These are phyloP conservation scores for Taiozyma sp. DNA, from an alignment of 1,139 yeast species.

Conservation along the genomic window DNA sequence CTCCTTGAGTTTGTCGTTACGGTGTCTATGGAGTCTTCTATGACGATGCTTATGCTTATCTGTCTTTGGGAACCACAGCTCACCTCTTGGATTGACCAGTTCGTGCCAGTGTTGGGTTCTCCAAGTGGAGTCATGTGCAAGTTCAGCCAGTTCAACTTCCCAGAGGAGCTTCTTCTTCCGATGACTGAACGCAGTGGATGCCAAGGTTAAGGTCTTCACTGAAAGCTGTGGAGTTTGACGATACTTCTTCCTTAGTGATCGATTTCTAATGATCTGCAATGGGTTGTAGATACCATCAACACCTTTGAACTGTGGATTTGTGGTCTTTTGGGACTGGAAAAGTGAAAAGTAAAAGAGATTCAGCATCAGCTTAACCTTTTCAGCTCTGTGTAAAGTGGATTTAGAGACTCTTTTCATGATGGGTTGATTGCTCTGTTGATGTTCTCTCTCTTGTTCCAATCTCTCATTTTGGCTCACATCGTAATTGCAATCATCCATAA, in stretches of 20 bases:
- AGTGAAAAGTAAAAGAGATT: constrained; percentile 46
- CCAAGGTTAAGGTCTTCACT: constrained; percentile 35
- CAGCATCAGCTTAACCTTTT: constrained; percentile 45
- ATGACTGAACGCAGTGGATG: constrained; percentile 49
- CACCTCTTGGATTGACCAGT: constrained; percentile 47
- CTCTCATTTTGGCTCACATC: constrained; percentile 18
- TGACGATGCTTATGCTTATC: constrained; percentile 10
- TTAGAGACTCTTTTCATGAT: constrained; percentile 23
- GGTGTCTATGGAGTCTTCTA: constrained; percentile 8
- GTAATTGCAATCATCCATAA: constrained; percentile 37
- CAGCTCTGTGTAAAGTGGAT: constrained; percentile 44
- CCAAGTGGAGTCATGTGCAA: constrained; percentile 60
- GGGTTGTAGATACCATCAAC: constrained; percentile 78
- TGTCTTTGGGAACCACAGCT: constrained; percentile 47
- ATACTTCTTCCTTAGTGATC: constrained; percentile 47
- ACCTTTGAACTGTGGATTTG: constrained; percentile 24
- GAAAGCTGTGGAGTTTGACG: constrained; percentile 26
- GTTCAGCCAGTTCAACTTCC: constrained; percentile 65
- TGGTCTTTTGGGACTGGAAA: constrained; percentile 32
- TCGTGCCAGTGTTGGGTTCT: constrained; percentile 61
- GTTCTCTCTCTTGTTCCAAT: constrained; percentile 15
- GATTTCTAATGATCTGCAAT: constrained; percentile 67
- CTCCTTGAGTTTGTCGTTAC: constrained; percentile 5
- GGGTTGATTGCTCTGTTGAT: background rate
- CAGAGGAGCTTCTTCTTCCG: constrained; percentile 39